A percentile compares a stretch with the other conserved stretches of the same genome.
phyloP scores from a whole-genome alignment of 257 asterid species.

The Eustoma russellianum region DNA sequence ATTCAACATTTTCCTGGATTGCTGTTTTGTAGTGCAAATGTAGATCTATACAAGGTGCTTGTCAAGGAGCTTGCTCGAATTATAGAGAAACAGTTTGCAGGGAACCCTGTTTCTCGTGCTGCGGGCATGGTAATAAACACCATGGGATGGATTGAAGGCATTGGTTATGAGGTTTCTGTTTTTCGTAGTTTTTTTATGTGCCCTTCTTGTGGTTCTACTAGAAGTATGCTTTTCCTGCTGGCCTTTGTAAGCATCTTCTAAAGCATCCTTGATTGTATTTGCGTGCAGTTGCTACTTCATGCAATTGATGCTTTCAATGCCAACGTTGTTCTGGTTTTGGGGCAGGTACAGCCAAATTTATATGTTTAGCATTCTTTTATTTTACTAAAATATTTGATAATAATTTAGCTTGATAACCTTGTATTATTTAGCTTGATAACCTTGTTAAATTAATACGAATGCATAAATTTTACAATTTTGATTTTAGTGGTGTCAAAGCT shows the following conservation, averaged over 20 bases:
- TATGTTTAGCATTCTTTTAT: too few species aligned
- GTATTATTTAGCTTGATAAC: too few species aligned
- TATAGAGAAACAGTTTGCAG: slow-evolving; percentile 74
- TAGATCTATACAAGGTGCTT: slow-evolving; percentile 77
- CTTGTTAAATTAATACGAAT: too few species aligned
- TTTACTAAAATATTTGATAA: too few species aligned
- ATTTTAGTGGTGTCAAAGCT: too few species aligned
- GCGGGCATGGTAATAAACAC: slow-evolving; percentile 94
- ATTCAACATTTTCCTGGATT: slow-evolving; percentile 6
- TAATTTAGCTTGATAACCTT: too few species aligned
- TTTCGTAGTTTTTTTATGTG: slow-evolving; percentile 1
- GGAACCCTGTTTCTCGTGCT: slow-evolving; percentile 86
- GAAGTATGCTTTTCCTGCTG: background rate
- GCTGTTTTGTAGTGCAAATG: slow-evolving; percentile 62
- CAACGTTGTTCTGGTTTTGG: slow-evolving; percentile 83
- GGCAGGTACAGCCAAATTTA: slow-evolving; percentile 49
- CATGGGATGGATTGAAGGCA: slow-evolving; percentile 98
- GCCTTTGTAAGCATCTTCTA: background rate
- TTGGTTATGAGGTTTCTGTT: slow-evolving; percentile 75
- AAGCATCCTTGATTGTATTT: slow-evolving; percentile 2
- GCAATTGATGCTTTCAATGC: slow-evolving; percentile 81
- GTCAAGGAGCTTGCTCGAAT: slow-evolving; percentile 88
- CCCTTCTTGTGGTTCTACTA: too few species aligned
- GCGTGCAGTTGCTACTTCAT: slow-evolving; percentile 78
- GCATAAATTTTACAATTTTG: too few species aligned